Evolutionary conservation across 306 rosid genomes (phyloP).

Genomic region (Hippophae gyantsensis): DNA sequence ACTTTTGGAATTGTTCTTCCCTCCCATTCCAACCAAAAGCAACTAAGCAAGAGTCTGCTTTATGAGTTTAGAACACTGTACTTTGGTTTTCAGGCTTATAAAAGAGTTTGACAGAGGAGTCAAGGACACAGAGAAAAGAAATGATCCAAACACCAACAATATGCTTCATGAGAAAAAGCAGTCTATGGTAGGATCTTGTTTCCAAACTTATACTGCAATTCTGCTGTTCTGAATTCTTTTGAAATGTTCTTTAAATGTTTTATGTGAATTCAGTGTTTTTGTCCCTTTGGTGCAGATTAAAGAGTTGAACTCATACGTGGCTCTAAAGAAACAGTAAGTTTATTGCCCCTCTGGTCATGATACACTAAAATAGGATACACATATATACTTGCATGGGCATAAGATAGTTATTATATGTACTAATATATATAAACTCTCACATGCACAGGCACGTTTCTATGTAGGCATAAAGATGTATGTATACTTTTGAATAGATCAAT

Average conservation of each 20-base stretch:
- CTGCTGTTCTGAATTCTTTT: too few species aligned
- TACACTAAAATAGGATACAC: constrained; percentile 7
- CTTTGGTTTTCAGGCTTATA: constrained; percentile 54
- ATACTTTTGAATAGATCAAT: too few species aligned
- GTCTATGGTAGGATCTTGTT: constrained; percentile 56
- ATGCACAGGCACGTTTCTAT: too few species aligned
- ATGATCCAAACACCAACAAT: constrained; percentile 56
- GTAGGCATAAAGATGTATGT: too few species aligned
- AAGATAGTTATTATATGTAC: too few species aligned
- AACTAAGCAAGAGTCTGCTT: too few species aligned
- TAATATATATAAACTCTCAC: too few species aligned
- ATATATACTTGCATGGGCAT: neutral
- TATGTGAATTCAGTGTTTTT: constrained; percentile 16
- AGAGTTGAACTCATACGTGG: constrained; percentile 91
- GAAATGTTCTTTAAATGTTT: neutral
- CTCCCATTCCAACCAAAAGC: neutral
- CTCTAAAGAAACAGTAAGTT: constrained; percentile 92
- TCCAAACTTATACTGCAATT: too few species aligned
- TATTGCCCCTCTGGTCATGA: neutral
- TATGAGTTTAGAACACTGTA: neutral
- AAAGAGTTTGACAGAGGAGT: constrained; percentile 84
- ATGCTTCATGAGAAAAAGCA: constrained; percentile 92
- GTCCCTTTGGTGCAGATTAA: constrained; percentile 59
- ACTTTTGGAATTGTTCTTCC: neutral
- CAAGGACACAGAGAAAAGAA: constrained; percentile 55